Evolutionary conservation across 441 rosid genomes (phyloP), one percentile per base, ranked within the genome.

Genomic region (Erodium texanum): DNA sequence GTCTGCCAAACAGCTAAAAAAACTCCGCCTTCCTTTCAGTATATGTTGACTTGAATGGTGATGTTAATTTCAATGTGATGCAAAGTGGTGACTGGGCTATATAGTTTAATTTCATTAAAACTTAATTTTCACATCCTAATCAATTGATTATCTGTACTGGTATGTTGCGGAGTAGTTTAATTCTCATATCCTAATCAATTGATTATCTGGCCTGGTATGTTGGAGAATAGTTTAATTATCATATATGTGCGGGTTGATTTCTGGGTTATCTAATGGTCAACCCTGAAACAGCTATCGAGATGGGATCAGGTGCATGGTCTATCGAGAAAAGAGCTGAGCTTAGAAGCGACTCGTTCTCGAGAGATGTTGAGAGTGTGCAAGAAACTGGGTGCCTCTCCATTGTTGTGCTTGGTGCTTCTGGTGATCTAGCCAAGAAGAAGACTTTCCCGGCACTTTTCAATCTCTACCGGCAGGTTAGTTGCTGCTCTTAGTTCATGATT

Each of bases 351-450:
- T 80, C 67, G 36, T 3, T 32, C 36, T 32, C 5, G 3, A 78
- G 66, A 76, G 91, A 86, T 23, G n/a, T 64, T 7, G 93, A 75
- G 56, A 68, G 38, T 72, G 82, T 73, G 69, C 66, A 83, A 5
- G 96, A 87, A 83, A 75, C 84, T 69, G 99, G 97, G 59, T 85
- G 92, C 76, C 93, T 95, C 75, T 89, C 99, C 0, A 83, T 93
- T 73, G 70, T 89, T 22, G 97, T 93, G 64, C 92, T 93, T 24
- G 99, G 99, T 77, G 99, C 99, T 68, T 89, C 97, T 70, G 97
- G 97, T 79, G 99, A 93, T 88, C 96, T 93, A 68, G 99, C 99
- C 71, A 93, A 91, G 89, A 93, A 93, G 86, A 93, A 93, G 83
- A 93, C 99, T 69, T 93, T 93, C 70, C 97, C 99, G 23, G 99